Evolutionary conservation across 2,329 filamentous ascomycete species (phyloP), one percentile per base, ranked within the genome.

Genomic region (Rhynchosporium agropyri): DNA sequence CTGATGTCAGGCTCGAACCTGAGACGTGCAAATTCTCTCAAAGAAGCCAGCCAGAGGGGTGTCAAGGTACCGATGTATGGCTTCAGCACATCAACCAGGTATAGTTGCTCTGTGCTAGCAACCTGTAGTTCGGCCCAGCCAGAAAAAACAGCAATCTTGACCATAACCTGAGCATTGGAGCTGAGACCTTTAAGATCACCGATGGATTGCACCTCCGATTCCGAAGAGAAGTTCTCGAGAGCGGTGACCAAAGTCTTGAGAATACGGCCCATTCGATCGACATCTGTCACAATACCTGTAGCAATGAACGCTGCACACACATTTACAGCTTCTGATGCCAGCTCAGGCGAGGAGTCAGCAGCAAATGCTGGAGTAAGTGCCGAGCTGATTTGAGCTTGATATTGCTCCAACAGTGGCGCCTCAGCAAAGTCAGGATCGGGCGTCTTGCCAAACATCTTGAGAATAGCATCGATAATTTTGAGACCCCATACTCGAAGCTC

Each of bases 231-330:
- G 76, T 94, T 97, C 72, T 98, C 94, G 1, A 99, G 82, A 0
- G 93, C 93, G 49, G 89, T 89, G 5, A 97, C 91, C 2, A 99
- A 83, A 0, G 96, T 89, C 78, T 97, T 98, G 62, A 99, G 83
- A 59, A 99, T 99, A 62, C 95, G 89, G 28, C 95, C 95, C 95
- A 99, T 99, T n/a, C 95, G 87, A 69, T 99, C 96, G 8, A 98
- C 87, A 76, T 98, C 95, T 0, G 92, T 97, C 8, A 99, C 95
- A 61, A 99, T 98, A 13, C 95, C 95, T 0, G 94, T 97, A 0
- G 94, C 90, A 72, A 99, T 96, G 77, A 99, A 99, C 1, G 91
- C 92, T n/a, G 94, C 95, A 72, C 95, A 99, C 6, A 99, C 95
- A 71, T 96, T 96, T 67, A 99, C 91, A 15, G 96, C 95, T 74